Base-by-base conservation (phyloP, 306 rosid species). In the Cyamopsis tetragonoloba region DNA sequence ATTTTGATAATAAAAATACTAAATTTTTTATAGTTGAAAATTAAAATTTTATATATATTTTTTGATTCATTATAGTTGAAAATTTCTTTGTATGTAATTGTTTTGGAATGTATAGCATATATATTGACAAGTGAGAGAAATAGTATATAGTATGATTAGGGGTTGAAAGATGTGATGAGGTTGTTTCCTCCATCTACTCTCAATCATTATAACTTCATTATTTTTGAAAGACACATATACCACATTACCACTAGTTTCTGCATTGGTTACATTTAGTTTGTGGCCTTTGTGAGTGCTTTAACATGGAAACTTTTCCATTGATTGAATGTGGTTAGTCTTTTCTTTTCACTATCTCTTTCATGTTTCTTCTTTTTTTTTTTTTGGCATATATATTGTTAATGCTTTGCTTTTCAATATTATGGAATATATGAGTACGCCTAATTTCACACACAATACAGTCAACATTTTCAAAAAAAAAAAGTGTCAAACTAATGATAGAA, bases 381-480 rank as follows among this genome's bases (percentile, higher is more conserved):
- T 49, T 66, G 68, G 74, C 38, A 70, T 59, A 50, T 37, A 60
- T 66, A 34, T 56, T 60, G 38, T 47, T 44, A 43, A 58, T 58
- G 65, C 32, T 59, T 74, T 59, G 62, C 51, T 58, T 77, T 57
- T 68, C 69, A 65, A 63, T 63, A 51, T 73, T 63, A 67, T 81
- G 70, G 62, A 17, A 32, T 9, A 14, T 24, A 54, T 68, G 67
- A 48, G 62, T 55, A 62, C 72, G 72, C 61, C 35, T 76, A 42
- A 62, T 61, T 14, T 63, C 73, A 32, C 70, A 53, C 63, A 77
- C 19, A 7, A 32, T 46, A 15, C 44, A 64, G 76, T 77, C 85
- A 80, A 70, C 79, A 60, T 70, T 70, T 69, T 72, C 70, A 78
- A n/a, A n/a, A n/a, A n/a, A n/a, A n/a, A n/a, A n/a, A n/a, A n/a